phyloP scores from a whole-genome alignment of 768 basidiomycete genomes.

The Lactifluus hygrophoroides region DNA sequence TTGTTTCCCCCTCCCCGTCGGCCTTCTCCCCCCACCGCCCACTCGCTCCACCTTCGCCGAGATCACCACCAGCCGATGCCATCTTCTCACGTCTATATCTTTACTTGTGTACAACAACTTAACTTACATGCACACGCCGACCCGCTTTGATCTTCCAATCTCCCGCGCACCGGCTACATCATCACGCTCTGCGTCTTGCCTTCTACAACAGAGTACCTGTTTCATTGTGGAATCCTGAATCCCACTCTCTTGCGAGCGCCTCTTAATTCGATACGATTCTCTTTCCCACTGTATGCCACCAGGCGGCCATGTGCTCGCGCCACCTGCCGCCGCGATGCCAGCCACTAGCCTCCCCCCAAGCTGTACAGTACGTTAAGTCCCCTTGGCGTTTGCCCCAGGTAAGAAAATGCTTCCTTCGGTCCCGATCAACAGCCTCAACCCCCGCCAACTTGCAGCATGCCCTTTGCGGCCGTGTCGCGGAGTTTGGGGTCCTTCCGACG shows the following conservation, averaged over 20 bases:
- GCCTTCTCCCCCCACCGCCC: slow-evolving; percentile 2
- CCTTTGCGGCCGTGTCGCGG: slow-evolving; percentile 12
- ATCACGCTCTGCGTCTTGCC: background rate
- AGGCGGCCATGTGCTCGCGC: slow-evolving; percentile 18
- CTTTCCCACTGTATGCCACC: slow-evolving; percentile 19
- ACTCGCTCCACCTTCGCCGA: slow-evolving; percentile 15
- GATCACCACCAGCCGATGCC: slow-evolving; percentile 12
- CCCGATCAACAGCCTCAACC: slow-evolving; percentile 1
- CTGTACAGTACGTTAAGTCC: slow-evolving; percentile 8
- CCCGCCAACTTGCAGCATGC: slow-evolving; percentile 3
- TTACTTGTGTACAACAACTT: background rate
- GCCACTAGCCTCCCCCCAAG: slow-evolving; percentile 10
- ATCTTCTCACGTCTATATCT: slow-evolving; percentile 16
- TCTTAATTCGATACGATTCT: slow-evolving; percentile 9
- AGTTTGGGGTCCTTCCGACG: slow-evolving; percentile 17
- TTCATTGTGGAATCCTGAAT: slow-evolving; percentile 4
- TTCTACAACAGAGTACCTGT: slow-evolving; percentile 4
- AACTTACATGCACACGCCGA: slow-evolving; percentile 2
- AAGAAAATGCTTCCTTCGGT: background rate
- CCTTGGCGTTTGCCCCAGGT: background rate
- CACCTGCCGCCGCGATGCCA: slow-evolving; percentile 12
- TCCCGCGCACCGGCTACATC: slow-evolving; percentile 14
- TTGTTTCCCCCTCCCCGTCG: slow-evolving; percentile 2
- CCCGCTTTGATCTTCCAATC: slow-evolving; percentile 9
- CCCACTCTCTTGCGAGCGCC: slow-evolving; percentile 6